These are phyloP conservation scores for Scheffersomyces cryptocercus DNA, from an alignment of 1,139 yeast species.

Conservation along the genomic window DNA sequence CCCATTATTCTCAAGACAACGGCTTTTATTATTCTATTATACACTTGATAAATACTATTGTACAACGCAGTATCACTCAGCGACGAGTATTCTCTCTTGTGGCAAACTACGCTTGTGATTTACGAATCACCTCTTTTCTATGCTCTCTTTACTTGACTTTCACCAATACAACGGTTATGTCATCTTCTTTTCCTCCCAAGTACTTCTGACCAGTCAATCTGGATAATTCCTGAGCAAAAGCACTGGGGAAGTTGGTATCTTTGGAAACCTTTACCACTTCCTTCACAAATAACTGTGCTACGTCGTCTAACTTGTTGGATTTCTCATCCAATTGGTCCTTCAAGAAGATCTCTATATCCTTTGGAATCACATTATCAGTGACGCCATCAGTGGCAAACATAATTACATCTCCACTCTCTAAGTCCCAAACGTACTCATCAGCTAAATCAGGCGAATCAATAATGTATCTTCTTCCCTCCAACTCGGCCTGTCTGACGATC, in stretches of 20 bases:
- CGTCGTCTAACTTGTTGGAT: conserved; percentile 11
- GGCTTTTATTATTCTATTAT: too few relatives aligned
- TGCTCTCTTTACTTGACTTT: conserved; percentile 41
- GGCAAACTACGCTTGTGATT: too few relatives aligned
- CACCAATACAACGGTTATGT: conserved; percentile 78
- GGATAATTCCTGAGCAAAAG: conserved; percentile 81
- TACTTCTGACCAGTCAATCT: conserved; percentile 68
- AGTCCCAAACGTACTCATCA: conserved; percentile 49
- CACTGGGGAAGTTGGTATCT: conserved; percentile 76
- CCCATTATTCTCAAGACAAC: too few relatives aligned
- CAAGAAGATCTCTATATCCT: conserved; percentile 67
- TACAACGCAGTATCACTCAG: too few relatives aligned
- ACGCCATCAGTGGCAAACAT: conserved; percentile 94
- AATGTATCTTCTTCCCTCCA: conserved; percentile 60
- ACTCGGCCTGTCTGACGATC: conserved; percentile 55
- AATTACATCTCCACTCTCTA: conserved; percentile 70
- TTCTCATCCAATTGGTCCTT: conserved; percentile 40
- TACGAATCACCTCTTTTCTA: background rate
- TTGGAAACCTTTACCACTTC: conserved; percentile 71
- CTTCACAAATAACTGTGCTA: conserved; percentile 61
- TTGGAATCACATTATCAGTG: conserved; percentile 76
- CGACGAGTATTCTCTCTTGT: too few relatives aligned
- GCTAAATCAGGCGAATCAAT: conserved; percentile 56
- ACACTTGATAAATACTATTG: too few relatives aligned
- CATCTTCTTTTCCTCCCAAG: conserved; percentile 94